phyloP scores from a whole-genome alignment of 768 basidiomycete genomes.

The Thelephora ganbajun region DNA sequence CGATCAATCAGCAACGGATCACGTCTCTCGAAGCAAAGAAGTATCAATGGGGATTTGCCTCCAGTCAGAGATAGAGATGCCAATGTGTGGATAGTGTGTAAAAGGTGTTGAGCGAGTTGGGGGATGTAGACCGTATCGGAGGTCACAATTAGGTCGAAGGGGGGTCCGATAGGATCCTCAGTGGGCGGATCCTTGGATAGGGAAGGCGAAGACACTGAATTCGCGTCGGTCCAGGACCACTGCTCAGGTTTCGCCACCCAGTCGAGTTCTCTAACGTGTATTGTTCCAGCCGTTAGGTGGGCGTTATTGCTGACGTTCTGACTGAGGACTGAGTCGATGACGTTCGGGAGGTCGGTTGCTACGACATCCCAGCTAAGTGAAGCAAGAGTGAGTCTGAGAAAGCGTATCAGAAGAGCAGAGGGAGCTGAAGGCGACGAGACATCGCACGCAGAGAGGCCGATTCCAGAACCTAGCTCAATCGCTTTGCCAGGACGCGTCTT shows the following conservation, averaged over 20 bases:
- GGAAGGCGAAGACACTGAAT: conserved; percentile 19
- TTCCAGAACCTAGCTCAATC: conserved; percentile 73
- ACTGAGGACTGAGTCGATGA: conserved; percentile 47
- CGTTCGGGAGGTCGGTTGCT: conserved; percentile 57
- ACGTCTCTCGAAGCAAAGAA: conserved; percentile 62
- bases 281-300: conserved; percentile 24
- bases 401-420: conserved; percentile 3
- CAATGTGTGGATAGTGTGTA: conserved; percentile 49
- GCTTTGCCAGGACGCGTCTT: conserved; percentile 18
- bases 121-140: conserved; percentile 71
- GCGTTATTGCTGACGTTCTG: conserved; percentile 37
- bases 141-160: conserved; percentile 66
- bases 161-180: conserved; percentile 25
- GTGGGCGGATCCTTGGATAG: conserved; percentile 2
- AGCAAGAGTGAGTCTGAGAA: conserved; percentile 41
- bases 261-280: conserved; percentile 55
- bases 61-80: conserved; percentile 19
- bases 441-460: conserved; percentile 64
- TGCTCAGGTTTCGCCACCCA: conserved; percentile 44
- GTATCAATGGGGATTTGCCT: conserved; percentile 21
- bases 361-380: conserved; percentile 65
- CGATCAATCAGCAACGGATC: conserved; percentile 52
- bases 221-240: conserved; percentile 41
- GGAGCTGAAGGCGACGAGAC: conserved; percentile 2
- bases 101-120: conserved; percentile 51